phyloP scores from a whole-genome alignment of 2,329 filamentous ascomycete genomes.

The Penicillium sp. region DNA sequence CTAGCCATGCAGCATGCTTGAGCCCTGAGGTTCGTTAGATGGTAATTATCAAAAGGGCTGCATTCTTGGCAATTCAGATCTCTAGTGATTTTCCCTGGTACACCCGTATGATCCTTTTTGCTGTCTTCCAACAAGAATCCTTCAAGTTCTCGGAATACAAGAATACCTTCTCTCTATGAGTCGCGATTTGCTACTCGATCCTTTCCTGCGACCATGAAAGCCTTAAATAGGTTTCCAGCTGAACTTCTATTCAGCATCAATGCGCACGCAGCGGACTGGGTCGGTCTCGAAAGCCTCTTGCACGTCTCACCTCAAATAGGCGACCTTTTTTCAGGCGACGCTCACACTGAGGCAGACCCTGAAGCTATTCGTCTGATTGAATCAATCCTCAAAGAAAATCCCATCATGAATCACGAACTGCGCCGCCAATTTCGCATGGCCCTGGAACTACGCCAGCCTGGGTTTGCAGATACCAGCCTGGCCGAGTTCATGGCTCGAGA shows the following conservation, averaged over 20 bases:
- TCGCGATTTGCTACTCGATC: too few relatives aligned
- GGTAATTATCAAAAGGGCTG: too few relatives aligned
- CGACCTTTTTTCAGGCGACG: not conserved
- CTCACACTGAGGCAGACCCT: not conserved
- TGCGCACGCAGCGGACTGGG: not conserved
- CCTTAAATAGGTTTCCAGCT: not conserved
- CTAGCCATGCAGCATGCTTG: too few relatives aligned
- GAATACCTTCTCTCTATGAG: too few relatives aligned
- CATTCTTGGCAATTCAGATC: too few relatives aligned
- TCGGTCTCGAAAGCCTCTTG: not conserved
- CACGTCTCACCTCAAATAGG: not conserved
- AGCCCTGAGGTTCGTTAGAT: too few relatives aligned
- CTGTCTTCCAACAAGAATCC: too few relatives aligned
- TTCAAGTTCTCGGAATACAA: too few relatives aligned
- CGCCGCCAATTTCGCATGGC: not conserved
- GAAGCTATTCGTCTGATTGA: not conserved
- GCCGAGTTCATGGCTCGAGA: not conserved
- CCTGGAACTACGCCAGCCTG: not conserved
- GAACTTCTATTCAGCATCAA: not conserved
- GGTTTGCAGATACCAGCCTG: not conserved
- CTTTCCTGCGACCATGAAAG: not conserved
- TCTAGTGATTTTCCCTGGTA: too few relatives aligned
- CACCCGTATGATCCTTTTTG: too few relatives aligned
- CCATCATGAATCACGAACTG: not conserved
- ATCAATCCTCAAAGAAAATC: not conserved